Evolutionary conservation across 2,329 filamentous ascomycete species (phyloP).

Genomic region (Dothideomycetes sp.): DNA sequence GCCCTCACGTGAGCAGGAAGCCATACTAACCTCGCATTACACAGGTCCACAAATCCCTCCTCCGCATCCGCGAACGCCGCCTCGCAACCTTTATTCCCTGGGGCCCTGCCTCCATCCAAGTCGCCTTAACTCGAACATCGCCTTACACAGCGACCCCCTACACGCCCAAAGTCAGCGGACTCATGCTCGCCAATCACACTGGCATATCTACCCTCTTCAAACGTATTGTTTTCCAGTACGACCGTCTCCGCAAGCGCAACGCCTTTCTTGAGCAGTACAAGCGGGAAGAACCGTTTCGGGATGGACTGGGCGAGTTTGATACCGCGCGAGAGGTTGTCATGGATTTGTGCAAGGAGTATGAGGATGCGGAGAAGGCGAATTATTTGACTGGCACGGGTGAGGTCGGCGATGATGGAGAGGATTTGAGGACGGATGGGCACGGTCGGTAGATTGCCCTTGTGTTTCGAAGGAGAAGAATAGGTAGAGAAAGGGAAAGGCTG

Average conservation of each 20-base stretch:
- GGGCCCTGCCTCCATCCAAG: conserved; percentile 96
- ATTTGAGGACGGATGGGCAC: conserved; percentile 16
- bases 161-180: conserved; percentile 73
- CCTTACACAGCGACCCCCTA: conserved; percentile 94
- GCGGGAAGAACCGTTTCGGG: conserved; percentile 84
- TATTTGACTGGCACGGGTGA: conserved; percentile 65
- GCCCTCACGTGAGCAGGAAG: too few species aligned
- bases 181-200: conserved; percentile 98
- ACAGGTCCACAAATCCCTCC: conserved; percentile 83
- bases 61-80: conserved; percentile 87
- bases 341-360: conserved; percentile 88
- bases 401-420: conserved; percentile 18
- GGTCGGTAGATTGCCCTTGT: too few species aligned
- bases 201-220: conserved; percentile 96
- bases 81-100: conserved; percentile 96
- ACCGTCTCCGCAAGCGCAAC: conserved; percentile 88
- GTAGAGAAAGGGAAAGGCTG: too few species aligned
- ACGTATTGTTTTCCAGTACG: conserved; percentile 83
- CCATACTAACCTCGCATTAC: background rate
- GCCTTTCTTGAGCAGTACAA: conserved; percentile 96
- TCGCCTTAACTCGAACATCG: conserved; percentile 90
- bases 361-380: conserved; percentile 82
- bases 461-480: too few species aligned
- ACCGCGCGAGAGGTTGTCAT: conserved; percentile 85
- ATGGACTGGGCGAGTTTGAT: conserved; percentile 89